Conservation (phyloP, 176 grass and related monocot species). For the Puccinellia tenuiflora region DNA sequence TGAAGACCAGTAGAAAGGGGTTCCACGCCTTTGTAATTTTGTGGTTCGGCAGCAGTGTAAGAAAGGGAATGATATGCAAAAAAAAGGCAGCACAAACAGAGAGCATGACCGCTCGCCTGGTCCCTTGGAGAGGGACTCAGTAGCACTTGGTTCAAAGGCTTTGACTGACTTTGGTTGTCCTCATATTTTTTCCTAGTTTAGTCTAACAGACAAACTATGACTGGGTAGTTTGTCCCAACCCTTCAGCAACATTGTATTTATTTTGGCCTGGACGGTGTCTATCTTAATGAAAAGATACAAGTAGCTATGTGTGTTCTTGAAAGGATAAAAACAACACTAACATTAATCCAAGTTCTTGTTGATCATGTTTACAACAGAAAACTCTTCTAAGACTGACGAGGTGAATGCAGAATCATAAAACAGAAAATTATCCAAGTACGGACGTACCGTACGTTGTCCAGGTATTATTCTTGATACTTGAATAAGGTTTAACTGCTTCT, state of each 20-base stretch:
- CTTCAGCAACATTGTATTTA: background rate
- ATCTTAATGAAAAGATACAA: background rate
- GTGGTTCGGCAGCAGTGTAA: background rate
- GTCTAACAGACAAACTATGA: background rate
- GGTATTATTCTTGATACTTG: constrained; percentile 82
- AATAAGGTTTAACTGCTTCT: constrained; percentile 60
- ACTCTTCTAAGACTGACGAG: background rate
- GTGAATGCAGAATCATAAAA: background rate
- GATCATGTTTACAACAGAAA: constrained; percentile 2
- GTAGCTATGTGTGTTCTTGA: background rate
- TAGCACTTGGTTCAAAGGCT: background rate
- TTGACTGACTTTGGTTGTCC: background rate
- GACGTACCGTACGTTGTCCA: constrained; percentile 69
- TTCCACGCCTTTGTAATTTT: background rate
- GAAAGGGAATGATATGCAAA: background rate
- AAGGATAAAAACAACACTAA: background rate
- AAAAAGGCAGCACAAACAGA: background rate
- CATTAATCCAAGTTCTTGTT: background rate
- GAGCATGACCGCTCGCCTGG: background rate
- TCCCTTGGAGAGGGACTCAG: background rate
- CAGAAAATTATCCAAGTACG: background rate
- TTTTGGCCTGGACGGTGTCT: background rate
- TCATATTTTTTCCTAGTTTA: background rate
- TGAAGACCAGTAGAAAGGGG: background rate
- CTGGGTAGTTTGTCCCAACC: background rate